phyloP scores from a whole-genome alignment of 2,329 filamentous ascomycete species.

The Exophiala bonariae region DNA sequence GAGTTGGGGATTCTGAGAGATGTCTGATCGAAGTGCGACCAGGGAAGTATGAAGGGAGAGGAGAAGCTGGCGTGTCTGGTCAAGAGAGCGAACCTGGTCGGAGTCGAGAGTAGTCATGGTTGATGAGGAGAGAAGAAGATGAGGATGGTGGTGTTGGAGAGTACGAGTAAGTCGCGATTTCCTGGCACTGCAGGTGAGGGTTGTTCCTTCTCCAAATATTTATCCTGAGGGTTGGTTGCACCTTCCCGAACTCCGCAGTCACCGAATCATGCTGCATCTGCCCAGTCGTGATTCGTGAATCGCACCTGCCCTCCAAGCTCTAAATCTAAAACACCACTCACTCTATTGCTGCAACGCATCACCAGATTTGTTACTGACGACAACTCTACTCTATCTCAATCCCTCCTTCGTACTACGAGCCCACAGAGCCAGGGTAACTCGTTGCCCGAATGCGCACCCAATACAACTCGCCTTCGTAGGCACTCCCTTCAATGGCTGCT shows the following conservation, averaged over 20 bases:
- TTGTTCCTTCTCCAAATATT: not conserved
- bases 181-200: not conserved
- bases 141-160: no score
- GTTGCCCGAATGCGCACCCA: not conserved
- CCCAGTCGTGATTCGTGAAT: no score
- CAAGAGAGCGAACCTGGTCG: conserved; percentile 61
- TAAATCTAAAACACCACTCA: not conserved
- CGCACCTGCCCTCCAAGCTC: no score
- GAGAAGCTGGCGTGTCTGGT: conserved; percentile 68
- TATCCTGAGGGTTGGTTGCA: no score
- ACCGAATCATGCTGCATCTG: no score
- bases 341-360: no score
- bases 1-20: conserved; percentile 64
- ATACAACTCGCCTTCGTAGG: conserved; percentile 8
- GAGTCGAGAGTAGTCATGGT: conserved; percentile 39
- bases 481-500: conserved; percentile 16
- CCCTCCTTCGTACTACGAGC: not conserved
- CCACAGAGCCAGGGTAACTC: not conserved
- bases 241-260: no score
- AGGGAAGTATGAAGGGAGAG: conserved; percentile 69
- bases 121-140: not conserved
- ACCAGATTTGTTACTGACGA: not conserved
- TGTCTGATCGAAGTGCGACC: conserved; percentile 60
- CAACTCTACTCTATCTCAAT: no score
- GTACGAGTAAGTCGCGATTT: not conserved